Evolutionary conservation across 176 grass and related monocot genomes (phyloP), one percentile per base, ranked within the genome.

Genomic region (Rhynchospora pubera): DNA sequence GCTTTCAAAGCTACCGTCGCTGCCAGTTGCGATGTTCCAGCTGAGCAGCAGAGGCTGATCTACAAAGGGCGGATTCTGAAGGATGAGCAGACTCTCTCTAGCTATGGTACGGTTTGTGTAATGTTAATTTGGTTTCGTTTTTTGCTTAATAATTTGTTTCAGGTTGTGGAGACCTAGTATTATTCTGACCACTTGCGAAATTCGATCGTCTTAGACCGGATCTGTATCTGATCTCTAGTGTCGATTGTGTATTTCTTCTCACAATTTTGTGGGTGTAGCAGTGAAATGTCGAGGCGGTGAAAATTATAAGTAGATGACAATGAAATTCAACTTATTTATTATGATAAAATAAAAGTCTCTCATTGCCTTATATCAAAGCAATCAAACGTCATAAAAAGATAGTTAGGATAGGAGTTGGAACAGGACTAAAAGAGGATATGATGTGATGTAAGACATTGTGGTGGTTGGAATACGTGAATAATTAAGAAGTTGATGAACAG

Each of bases 21-120:
- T 0, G 87, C 81, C 55, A 93, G 78, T 87, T 93, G 89, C 81
- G 89, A 97, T 46, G 89, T 97, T 64, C 91, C 91, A n/a, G 91
- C 89, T 62, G 79, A 90, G 85, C 93, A 97, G 91, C 93, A 97
- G 91, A 89, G 93, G 70, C 83, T 97, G 93, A 97, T 97, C 93
- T 97, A 97, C 76, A 97, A 93, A 79, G 93, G 91, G n/a, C 86
- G 93, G 81, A 91, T 97, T 86, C 84, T 97, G 79, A 97, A 93
- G 89, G 91, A 97, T 83, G 93, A 97, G 60, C 93, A 97, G 87
- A 97, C 93, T 76, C 89, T 97, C 81, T 85, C 88, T 76, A 97
- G 93, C 85, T 97, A 97, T n/a, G 93, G 93, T 97, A 83, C 53
- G 85, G 11, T 8, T 79, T 21, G 14, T 78, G 28, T 30, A n/a